Evolutionary conservation across 495 filamentous ascomycete species (phyloP).

Genomic region (Astrothelium macrocarpum): DNA sequence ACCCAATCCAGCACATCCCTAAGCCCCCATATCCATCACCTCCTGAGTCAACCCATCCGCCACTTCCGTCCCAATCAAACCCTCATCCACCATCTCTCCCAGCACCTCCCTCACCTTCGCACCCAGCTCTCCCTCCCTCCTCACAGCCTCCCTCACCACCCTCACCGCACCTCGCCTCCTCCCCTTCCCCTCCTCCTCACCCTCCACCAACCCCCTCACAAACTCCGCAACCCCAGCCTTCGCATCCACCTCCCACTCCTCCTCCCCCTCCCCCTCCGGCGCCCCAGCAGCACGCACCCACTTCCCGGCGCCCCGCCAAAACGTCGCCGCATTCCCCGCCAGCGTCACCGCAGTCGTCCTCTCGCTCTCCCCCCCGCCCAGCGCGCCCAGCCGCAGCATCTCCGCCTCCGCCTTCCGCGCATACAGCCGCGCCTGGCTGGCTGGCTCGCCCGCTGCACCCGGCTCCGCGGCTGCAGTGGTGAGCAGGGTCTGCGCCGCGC

Average conservation of each 20-base stretch:
- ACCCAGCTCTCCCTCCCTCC: neutral
- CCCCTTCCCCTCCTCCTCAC: neutral
- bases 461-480: conserved; percentile 10
- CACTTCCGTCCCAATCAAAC: neutral
- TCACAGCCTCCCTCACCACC: conserved; percentile 6
- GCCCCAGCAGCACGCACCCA: conserved; percentile 10
- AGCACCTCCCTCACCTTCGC: conserved; percentile 11
- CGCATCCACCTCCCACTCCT: conserved; percentile 6
- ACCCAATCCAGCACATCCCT: neutral
- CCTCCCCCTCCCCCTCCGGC: conserved; percentile 6
- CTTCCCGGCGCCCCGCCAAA: conserved; percentile 18
- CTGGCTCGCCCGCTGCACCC: neutral
- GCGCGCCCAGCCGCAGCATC: conserved; percentile 14
- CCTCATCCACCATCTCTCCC: conserved; percentile 7
- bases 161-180: neutral
- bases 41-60: neutral
- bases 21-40: neutral
- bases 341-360: conserved; percentile 12
- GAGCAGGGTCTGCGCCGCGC: conserved; percentile 15
- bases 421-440: neutral
- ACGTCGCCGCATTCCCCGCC: conserved; percentile 18
- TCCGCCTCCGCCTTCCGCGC: conserved; percentile 17
- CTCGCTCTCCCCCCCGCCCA: conserved; percentile 4
- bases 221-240: neutral
- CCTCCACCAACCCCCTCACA: neutral